Percentiles rank a stretch among this genome's conserved stretches.
These are phyloP conservation scores for Lentinus brumalis DNA, from an alignment of 768 basidiomycete genomes.

Conservation along the genomic window DNA sequence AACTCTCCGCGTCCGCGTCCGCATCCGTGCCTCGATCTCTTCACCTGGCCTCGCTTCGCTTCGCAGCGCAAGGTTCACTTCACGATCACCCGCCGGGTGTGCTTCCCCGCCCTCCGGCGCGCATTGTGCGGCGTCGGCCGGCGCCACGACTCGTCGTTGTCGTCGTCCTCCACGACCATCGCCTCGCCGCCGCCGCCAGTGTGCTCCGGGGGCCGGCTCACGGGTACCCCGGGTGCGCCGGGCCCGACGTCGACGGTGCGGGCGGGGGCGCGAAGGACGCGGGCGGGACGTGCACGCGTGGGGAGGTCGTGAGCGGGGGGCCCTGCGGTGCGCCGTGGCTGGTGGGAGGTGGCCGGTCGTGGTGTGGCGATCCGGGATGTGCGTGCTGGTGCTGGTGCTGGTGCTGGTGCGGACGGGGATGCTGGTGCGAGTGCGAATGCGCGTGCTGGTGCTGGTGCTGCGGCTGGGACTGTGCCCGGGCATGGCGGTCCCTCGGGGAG, in stretches of 20 bases:
- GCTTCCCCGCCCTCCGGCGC: conserved; percentile 77
- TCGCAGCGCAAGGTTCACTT: conserved; percentile 15
- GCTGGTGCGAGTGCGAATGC: neutral
- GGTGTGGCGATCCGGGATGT: neutral
- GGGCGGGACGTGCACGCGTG: conserved; percentile 17
- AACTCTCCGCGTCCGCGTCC: neutral
- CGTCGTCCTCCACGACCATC: conserved; percentile 53
- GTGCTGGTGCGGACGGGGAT: conserved; percentile 3
- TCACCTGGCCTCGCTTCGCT: neutral
- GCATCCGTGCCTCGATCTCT: neutral
- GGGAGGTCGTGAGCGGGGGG: conserved; percentile 18
- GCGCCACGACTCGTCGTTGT: conserved; percentile 71
- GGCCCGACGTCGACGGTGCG: conserved; percentile 25
- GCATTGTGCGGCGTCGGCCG: conserved; percentile 74
- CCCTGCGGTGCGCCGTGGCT: conserved; percentile 6
- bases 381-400: conserved; percentile 4
- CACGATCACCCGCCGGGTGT: conserved; percentile 68
- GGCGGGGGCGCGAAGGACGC: conserved; percentile 32
- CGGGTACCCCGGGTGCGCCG: conserved; percentile 30
- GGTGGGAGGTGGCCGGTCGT: conserved; percentile 7
- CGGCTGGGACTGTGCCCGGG: neutral
- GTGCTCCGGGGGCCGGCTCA: conserved; percentile 7
- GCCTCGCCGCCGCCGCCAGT: conserved; percentile 17
- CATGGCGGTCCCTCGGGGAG: neutral
- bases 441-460: neutral